Evolutionary conservation across 805 yeast species (phyloP).

Genomic region (Lipomyces starkeyi): DNA sequence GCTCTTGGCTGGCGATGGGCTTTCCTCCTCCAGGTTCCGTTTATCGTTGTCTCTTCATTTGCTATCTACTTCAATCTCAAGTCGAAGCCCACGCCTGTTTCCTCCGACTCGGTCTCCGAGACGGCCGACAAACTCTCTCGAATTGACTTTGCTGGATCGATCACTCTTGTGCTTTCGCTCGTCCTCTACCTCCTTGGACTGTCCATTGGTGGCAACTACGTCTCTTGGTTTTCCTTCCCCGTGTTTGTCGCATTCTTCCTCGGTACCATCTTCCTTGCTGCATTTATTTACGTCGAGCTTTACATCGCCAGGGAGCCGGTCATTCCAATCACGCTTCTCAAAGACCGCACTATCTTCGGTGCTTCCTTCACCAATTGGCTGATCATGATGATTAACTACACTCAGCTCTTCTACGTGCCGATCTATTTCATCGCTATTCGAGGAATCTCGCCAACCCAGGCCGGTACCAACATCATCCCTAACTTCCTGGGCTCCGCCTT

Average conservation of each 20-base stretch:
- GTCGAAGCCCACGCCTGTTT: conserved; percentile 54
- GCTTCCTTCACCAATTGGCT: conserved; percentile 76
- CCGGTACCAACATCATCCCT: conserved; percentile 56
- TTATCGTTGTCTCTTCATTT: conserved; percentile 64
- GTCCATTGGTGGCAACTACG: conserved; percentile 66
- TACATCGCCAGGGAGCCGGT: conserved; percentile 66
- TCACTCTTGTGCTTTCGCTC: conserved; percentile 62
- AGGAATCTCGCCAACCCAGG: conserved; percentile 58
- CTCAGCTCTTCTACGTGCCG: conserved; percentile 73
- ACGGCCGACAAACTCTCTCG: conserved; percentile 50
- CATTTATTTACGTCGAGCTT: conserved; percentile 60
- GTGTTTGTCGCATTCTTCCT: conserved; percentile 48
- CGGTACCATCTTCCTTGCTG: conserved; percentile 46
- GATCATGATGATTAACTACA: conserved; percentile 68
- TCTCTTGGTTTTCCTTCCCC: conserved; percentile 54
- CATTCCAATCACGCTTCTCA: conserved; percentile 63
- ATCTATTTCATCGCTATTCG: conserved; percentile 64
- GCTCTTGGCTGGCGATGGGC: conserved; percentile 60
- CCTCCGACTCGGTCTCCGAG: conserved; percentile 56
- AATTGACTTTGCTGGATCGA: conserved; percentile 70
- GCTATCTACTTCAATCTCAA: conserved; percentile 73
- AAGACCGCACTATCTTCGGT: conserved; percentile 63
- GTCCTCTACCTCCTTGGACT: conserved; percentile 67
- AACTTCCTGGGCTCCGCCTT: conserved; percentile 70
- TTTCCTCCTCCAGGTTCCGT: conserved; percentile 41